A percentile compares a stretch with the other conserved stretches of the same genome.
Evolutionary conservation across 2,329 filamentous ascomycete species (phyloP).

Genomic region (Verticillium isaacii): DNA sequence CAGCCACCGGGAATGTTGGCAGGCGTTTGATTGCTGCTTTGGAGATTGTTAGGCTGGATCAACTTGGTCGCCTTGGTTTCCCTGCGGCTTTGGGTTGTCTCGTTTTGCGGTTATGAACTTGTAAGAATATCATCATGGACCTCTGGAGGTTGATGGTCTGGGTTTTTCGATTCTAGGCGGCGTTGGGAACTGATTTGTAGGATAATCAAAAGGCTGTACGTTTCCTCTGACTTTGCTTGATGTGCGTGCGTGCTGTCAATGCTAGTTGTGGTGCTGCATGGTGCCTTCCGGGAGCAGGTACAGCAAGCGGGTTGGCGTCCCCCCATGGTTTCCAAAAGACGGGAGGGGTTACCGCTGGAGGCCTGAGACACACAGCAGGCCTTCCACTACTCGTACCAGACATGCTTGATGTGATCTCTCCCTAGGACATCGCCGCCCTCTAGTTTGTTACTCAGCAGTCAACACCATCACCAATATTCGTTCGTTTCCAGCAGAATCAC

Average conservation of each 20-base stretch:
- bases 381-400: not conserved
- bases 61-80: not conserved
- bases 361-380: not conserved
- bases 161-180: constrained; percentile 1
- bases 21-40: not conserved
- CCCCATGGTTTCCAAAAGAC: no score
- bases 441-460: not conserved
- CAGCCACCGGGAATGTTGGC: not conserved
- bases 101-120: not conserved
- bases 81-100: not conserved
- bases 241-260: not conserved
- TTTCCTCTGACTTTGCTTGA: not conserved
- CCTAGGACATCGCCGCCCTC: not conserved
- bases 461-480: not conserved
- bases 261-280: not conserved
- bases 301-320: not conserved
- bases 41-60: not conserved
- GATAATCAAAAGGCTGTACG: not conserved
- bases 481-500: not conserved
- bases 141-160: not conserved
- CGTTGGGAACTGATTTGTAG: not conserved
- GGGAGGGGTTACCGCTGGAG: not conserved
- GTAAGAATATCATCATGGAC: constrained; percentile 2
- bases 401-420: not conserved
- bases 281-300: not conserved